A percentile compares a stretch with the other conserved stretches of the same genome.
phyloP scores from a whole-genome alignment of 1,284 basidiomycete species.

The Mycena sp. region DNA sequence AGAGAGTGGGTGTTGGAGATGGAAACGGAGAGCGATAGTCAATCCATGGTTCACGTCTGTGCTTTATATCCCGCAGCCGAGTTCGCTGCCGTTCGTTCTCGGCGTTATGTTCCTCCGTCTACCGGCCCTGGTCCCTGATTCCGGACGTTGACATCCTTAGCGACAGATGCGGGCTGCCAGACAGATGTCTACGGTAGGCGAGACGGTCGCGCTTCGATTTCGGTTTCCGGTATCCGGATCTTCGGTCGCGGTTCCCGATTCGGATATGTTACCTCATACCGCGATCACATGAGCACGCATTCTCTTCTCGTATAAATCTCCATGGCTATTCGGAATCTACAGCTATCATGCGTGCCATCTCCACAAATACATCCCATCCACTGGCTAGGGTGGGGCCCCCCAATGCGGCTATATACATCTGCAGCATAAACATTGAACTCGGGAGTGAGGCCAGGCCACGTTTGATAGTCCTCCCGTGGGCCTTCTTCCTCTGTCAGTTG shows the following conservation, averaged over 20 bases:
- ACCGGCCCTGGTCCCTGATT: background rate
- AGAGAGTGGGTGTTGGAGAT: too few species aligned
- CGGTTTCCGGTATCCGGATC: background rate
- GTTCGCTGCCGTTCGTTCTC: conserved; percentile 2
- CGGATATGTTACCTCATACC: background rate
- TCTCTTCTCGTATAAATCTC: too few species aligned
- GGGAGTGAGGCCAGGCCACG: background rate
- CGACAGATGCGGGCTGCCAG: conserved; percentile 2
- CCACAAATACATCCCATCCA: conserved; percentile 10
- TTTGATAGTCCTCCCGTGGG: background rate
- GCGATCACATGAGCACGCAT: background rate
- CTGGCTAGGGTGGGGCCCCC: background rate
- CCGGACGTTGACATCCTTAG: conserved; percentile 1
- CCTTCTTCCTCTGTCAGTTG: conserved; percentile 8
- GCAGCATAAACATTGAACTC: conserved; percentile 9
- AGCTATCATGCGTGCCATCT: too few species aligned
- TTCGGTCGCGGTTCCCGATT: background rate
- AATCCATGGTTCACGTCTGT: too few species aligned
- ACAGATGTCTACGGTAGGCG: background rate
- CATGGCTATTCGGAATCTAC: too few species aligned
- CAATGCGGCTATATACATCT: background rate
- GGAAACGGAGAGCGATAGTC: too few species aligned
- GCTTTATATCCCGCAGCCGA: conserved; percentile 8
- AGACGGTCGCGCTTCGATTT: background rate
- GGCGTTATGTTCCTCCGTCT: conserved; percentile 8